Percentiles rank a stretch among this genome's conserved stretches.
Conservation (phyloP, 176 grass and related monocot genomes). For the Musa beccarii region DNA sequence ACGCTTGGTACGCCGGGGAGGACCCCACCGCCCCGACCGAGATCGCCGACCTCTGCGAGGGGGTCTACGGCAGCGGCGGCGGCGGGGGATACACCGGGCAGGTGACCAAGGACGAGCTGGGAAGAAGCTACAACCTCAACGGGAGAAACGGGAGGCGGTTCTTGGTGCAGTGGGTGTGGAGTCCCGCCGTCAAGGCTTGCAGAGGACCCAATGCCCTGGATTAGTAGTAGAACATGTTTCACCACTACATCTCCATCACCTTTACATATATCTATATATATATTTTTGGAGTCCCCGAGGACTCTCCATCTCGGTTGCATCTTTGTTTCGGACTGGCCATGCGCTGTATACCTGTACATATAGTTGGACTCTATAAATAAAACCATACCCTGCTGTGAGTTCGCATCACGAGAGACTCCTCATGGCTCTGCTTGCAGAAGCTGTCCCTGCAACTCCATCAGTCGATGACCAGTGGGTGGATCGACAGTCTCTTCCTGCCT, state of each 20-base stretch:
- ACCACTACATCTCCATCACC: background rate
- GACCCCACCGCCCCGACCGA: conserved; percentile 68
- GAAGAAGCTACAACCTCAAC: conserved; percentile 12
- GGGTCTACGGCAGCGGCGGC: conserved; percentile 38
- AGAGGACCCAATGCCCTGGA: conserved; percentile 3
- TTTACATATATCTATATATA: background rate
- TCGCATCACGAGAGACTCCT: no score
- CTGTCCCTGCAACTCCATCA: no score
- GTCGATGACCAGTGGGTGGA: no score
- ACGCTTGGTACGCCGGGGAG: conserved; percentile 81
- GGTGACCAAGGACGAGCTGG: conserved; percentile 6
- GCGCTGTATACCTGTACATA: no score
- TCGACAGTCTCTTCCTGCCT: no score
- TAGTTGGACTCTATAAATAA: no score
- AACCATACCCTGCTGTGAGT: no score
- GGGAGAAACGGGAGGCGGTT: conserved; percentile 7
- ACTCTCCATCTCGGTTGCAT: no score
- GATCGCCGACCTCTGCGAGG: conserved; percentile 89
- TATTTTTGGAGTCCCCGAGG: background rate
- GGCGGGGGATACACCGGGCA: conserved; percentile 12
- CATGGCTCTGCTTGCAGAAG: no score
- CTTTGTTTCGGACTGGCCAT: background rate
- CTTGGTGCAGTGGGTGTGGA: conserved; percentile 15
- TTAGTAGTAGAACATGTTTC: background rate
- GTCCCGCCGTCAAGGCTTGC: conserved; percentile 3